Conservation (phyloP, 2,329 filamentous ascomycete genomes). For the Trichoderma guizhouense region DNA sequence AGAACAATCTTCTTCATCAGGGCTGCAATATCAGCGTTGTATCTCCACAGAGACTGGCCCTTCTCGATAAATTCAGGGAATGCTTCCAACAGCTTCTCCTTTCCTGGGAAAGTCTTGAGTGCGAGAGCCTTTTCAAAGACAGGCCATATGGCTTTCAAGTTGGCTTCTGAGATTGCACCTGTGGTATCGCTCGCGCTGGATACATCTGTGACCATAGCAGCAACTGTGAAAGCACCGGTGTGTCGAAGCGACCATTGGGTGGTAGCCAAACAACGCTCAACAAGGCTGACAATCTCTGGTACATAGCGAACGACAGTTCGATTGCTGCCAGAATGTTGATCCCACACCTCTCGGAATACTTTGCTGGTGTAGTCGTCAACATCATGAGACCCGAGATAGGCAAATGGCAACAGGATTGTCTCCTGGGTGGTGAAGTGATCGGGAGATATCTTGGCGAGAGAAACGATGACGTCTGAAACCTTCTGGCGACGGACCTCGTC, state of each 20-base stretch:
- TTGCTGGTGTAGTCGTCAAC: constrained; percentile 74
- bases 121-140: constrained; percentile 75
- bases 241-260: constrained; percentile 90
- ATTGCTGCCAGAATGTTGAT: constrained; percentile 81
- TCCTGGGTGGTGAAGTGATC: constrained; percentile 82
- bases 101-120: constrained; percentile 90
- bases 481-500: constrained; percentile 72
- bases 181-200: constrained; percentile 54
- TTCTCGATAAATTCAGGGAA: constrained; percentile 75
- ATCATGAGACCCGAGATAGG: constrained; percentile 86
- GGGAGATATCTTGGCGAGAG: constrained; percentile 80
- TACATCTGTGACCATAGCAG: constrained; percentile 67
- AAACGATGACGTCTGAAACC: constrained; percentile 76
- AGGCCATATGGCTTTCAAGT: constrained; percentile 71
- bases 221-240: constrained; percentile 75
- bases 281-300: constrained; percentile 71
- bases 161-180: constrained; percentile 57
- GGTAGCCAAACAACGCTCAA: constrained; percentile 67
- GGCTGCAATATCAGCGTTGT: constrained; percentile 50
- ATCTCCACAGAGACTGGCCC: constrained; percentile 55
- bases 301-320: constrained; percentile 81
- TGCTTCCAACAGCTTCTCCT: constrained; percentile 77
- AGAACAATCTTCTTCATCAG: constrained; percentile 77
- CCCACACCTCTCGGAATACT: constrained; percentile 83
- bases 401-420: constrained; percentile 73